A percentile compares a stretch with the other conserved stretches of the same genome.
phyloP scores from a whole-genome alignment of 2,329 filamentous ascomycete species.

The Cercospora zeae-maydis region DNA sequence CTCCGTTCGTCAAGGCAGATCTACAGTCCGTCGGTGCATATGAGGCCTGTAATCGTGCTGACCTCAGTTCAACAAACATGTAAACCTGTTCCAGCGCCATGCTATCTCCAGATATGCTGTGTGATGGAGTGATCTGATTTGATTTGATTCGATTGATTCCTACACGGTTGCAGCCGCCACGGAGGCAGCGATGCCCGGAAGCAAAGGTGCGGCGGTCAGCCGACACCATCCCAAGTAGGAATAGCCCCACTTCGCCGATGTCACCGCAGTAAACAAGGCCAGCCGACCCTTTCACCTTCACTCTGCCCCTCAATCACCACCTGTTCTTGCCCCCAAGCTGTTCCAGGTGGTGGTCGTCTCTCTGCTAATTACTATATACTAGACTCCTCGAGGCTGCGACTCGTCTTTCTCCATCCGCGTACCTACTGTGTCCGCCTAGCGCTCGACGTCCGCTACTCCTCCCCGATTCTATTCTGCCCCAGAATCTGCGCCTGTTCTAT shows the following conservation, averaged over 20 bases:
- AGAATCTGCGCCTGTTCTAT: slow-evolving; percentile 20
- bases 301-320: slow-evolving; percentile 10
- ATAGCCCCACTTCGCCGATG: no score
- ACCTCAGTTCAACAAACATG: neutral
- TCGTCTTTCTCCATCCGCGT: slow-evolving; percentile 15
- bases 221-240: no score
- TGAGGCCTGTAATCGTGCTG: neutral
- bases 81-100: neutral
- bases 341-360: slow-evolving; percentile 7
- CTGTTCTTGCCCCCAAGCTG: neutral
- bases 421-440: slow-evolving; percentile 17
- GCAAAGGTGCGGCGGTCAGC: no score
- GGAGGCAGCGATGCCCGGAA: no score
- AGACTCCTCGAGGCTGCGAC: slow-evolving; percentile 16
- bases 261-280: neutral
- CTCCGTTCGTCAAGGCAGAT: neutral
- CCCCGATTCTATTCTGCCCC: slow-evolving; percentile 16
- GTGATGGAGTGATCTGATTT: neutral
- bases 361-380: slow-evolving; percentile 9
- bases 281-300: slow-evolving; percentile 12
- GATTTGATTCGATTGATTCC: no score
- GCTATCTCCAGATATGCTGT: neutral
- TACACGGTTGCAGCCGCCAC: no score
- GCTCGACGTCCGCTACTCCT: slow-evolving; percentile 17
- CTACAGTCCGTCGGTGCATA: neutral